Evolutionary conservation across 148 eudicot species (phyloP), one percentile per base, ranked within the genome.

Genomic region (Chenopodium album): DNA sequence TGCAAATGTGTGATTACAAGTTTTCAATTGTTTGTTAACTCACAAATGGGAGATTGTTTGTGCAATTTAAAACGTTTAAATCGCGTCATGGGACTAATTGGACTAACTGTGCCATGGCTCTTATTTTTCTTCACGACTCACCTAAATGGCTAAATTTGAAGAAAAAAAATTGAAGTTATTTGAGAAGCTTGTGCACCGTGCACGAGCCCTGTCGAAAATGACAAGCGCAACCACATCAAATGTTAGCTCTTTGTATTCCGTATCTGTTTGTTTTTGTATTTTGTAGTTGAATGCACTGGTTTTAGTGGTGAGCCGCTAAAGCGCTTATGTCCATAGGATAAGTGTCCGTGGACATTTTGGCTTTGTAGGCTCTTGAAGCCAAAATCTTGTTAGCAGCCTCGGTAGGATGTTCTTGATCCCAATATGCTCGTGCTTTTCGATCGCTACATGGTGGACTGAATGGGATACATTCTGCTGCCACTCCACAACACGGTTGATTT

Each of bases 351-450:
- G 48, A 8, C 17, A 31, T 14, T 62, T 32, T 12, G 8, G 88
- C 85, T 16, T 28, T 78, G 73, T 28, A 88, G 16, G 86, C 83
- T 76, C 85, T 78, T 13, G 31, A n/a, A 1, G 88, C 86, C 71
- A 88, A 69, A 31, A 85, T 78, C 79, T 31, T 83, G 80, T 85
- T 85, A 31, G 83, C 85, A 46, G 83, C 86, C 73, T 88, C 90
- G 0, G 88, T 88, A 2, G 88, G 82, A 79, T 88, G 90, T 22
- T 67, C 86, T 29, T 68, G 63, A 50, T 88, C 90, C 83, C 83
- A 88, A 48, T 81, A 85, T 31, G 81, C 90, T 66, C n/a, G 72
- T 0, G 47, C 22, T 0, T 66, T 50, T 32, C 90, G 71, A 46
- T 75, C n/a, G 0, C 0, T 0, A 67, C 89, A 87, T 5, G 86